Evolutionary conservation across 306 rosid species (phyloP).

Genomic region (Vigna trinervia): DNA sequence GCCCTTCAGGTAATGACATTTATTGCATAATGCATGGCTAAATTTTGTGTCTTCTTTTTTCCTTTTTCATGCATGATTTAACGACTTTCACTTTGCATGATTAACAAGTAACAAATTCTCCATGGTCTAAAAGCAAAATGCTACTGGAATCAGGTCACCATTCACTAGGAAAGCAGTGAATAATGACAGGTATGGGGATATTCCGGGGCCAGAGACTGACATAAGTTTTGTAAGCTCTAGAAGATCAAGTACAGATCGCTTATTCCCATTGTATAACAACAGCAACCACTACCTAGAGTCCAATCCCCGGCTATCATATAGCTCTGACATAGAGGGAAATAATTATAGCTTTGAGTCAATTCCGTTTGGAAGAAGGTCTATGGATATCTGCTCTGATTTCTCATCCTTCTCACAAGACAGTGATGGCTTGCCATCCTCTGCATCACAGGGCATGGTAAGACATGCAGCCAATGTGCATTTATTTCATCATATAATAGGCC

Average conservation of each 20-base stretch:
- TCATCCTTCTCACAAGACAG: slow-evolving; percentile 77
- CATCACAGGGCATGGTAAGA: slow-evolving; percentile 65
- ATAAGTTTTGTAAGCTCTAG: slow-evolving; percentile 77
- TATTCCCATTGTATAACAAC: slow-evolving; percentile 49
- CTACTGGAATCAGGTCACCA: slow-evolving; percentile 77
- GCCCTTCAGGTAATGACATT: slow-evolving; percentile 41
- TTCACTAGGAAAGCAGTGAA: slow-evolving; percentile 62
- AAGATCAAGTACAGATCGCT: slow-evolving; percentile 76
- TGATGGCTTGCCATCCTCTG: slow-evolving; percentile 56
- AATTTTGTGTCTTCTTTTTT: neutral
- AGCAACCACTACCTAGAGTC: slow-evolving; percentile 42
- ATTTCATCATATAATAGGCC: neutral
- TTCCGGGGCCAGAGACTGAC: slow-evolving; percentile 55
- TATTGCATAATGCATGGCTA: neutral
- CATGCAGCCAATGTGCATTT: neutral
- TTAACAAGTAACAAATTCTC: neutral
- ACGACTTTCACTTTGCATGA: slow-evolving; percentile 7
- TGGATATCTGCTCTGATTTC: slow-evolving; percentile 62
- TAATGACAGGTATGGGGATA: slow-evolving; percentile 58
- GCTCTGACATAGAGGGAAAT: slow-evolving; percentile 63
- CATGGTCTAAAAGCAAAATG: neutral
- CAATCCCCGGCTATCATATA: slow-evolving; percentile 63
- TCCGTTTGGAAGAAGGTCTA: slow-evolving; percentile 60
- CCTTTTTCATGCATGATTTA: neutral
- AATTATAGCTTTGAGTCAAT: slow-evolving; percentile 67